phyloP scores from a whole-genome alignment of 805 yeast species.

The Ogataea methanolica region DNA sequence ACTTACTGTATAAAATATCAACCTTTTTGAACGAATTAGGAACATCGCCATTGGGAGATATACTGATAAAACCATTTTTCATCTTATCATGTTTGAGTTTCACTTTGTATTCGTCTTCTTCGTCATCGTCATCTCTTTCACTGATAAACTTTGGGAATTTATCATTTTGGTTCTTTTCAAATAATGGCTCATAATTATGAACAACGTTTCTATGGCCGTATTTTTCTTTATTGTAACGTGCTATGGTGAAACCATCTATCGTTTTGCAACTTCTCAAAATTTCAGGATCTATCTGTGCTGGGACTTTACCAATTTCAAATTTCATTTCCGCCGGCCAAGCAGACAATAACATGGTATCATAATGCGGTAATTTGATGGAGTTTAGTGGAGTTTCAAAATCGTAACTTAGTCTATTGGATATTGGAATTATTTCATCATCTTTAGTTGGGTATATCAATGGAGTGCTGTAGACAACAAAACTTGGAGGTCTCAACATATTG shows the following conservation, averaged over 20 bases:
- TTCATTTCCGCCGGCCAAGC: slow-evolving; percentile 68
- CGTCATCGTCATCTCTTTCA: slow-evolving; percentile 39
- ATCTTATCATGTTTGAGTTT: slow-evolving; percentile 13
- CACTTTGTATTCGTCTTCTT: slow-evolving; percentile 23
- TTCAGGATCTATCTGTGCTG: slow-evolving; percentile 47
- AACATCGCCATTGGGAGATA: slow-evolving; percentile 34
- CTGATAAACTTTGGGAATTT: slow-evolving; percentile 54
- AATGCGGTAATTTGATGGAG: slow-evolving; percentile 81
- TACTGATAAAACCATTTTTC: slow-evolving; percentile 28
- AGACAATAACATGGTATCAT: slow-evolving; percentile 69
- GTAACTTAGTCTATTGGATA: slow-evolving; percentile 22
- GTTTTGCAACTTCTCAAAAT: slow-evolving; percentile 35
- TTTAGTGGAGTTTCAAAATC: slow-evolving; percentile 60
- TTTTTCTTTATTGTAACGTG: slow-evolving; percentile 53
- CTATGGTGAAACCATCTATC: slow-evolving; percentile 33
- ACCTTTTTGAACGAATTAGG: slow-evolving; percentile 76
- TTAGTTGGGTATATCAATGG: slow-evolving; percentile 53
- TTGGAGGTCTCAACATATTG: slow-evolving; percentile 34
- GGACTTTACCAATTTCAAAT: slow-evolving; percentile 57
- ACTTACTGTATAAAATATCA: slow-evolving; percentile 77
- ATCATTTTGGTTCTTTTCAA: slow-evolving; percentile 25
- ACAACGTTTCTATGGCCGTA: slow-evolving; percentile 54
- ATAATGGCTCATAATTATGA: slow-evolving; percentile 36
- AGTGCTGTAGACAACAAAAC: slow-evolving; percentile 32
- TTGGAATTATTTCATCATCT: slow-evolving; percentile 30